Evolutionary conservation across 352 stramenopile species (phyloP).

Genomic region (Phytopythium aichiense): DNA sequence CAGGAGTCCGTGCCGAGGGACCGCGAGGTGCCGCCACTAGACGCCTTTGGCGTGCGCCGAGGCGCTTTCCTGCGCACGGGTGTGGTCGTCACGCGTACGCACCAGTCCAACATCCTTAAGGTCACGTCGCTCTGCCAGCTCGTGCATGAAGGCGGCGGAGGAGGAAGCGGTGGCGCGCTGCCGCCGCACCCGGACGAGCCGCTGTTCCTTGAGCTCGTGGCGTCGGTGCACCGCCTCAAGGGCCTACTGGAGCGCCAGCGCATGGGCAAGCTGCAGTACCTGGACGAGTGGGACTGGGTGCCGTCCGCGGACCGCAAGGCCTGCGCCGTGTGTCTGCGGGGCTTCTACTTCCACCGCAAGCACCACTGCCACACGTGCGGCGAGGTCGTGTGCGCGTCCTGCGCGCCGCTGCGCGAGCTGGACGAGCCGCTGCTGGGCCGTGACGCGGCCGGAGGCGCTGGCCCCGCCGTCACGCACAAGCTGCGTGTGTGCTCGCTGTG

Average conservation of each 20-base stretch:
- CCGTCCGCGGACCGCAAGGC: constrained; percentile 66
- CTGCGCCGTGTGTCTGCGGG: constrained; percentile 71
- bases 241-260: constrained; percentile 64
- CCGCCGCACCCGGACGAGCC: constrained; percentile 21
- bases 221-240: constrained; percentile 48
- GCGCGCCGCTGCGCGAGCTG: constrained; percentile 62
- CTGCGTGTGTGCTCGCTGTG: constrained; percentile 74
- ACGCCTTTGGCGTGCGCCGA: constrained; percentile 57
- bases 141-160: not conserved
- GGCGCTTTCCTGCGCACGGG: constrained; percentile 55
- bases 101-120: constrained; percentile 65
- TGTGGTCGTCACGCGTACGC: constrained; percentile 72
- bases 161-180: not conserved
- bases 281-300: constrained; percentile 81
- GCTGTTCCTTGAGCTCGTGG: constrained; percentile 68
- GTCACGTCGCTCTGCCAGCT: constrained; percentile 46
- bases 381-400: constrained; percentile 73
- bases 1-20: constrained; percentile 67
- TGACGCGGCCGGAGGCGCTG: not conserved
- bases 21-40: constrained; percentile 59
- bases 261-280: constrained; percentile 67
- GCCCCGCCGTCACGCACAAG: constrained; percentile 26
- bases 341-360: constrained; percentile 78
- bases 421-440: constrained; percentile 52
- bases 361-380: constrained; percentile 74